Percentiles rank a stretch among this genome's conserved stretches.
These are phyloP conservation scores for Wickerhamomyces hampshirensis DNA, from an alignment of 805 yeast genomes.

Conservation along the genomic window DNA sequence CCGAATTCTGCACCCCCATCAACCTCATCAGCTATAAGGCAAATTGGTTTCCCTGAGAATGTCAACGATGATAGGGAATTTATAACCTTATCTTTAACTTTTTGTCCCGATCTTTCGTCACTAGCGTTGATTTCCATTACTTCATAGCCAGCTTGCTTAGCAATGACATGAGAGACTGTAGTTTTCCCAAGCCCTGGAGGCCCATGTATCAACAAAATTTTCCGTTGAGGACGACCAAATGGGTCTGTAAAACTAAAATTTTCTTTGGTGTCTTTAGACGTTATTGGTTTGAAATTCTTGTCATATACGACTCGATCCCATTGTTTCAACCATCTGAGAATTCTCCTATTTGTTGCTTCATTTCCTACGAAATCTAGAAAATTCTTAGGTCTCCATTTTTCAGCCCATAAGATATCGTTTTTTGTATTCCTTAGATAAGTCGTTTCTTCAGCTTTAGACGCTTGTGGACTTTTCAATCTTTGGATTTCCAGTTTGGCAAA, in stretches of 20 bases:
- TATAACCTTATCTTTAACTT: constrained; percentile 47
- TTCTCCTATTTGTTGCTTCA: constrained; percentile 54
- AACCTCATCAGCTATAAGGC: constrained; percentile 84
- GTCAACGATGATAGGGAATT: constrained; percentile 65
- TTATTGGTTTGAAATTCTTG: constrained; percentile 31
- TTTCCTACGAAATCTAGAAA: constrained; percentile 68
- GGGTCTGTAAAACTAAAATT: constrained; percentile 35
- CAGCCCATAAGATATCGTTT: constrained; percentile 40
- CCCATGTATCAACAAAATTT: constrained; percentile 75
- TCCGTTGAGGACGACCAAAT: constrained; percentile 53
- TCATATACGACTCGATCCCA: constrained; percentile 62
- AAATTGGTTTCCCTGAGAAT: constrained; percentile 69
- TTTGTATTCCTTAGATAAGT: neutral
- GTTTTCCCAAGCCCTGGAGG: constrained; percentile 96
- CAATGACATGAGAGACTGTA: constrained; percentile 78
- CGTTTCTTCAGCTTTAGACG: neutral
- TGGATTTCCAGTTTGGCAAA: constrained; percentile 28
- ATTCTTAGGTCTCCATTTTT: constrained; percentile 62
- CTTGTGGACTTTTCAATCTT: constrained; percentile 11
- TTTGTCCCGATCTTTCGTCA: constrained; percentile 64
- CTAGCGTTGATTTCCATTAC: constrained; percentile 84
- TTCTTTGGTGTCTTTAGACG: constrained; percentile 7
- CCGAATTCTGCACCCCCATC: constrained; percentile 75
- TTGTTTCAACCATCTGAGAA: constrained; percentile 58
- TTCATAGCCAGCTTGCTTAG: constrained; percentile 75